These are phyloP conservation scores for Tylopilus subfusipes DNA, from an alignment of 768 basidiomycete species.

Conservation along the genomic window DNA sequence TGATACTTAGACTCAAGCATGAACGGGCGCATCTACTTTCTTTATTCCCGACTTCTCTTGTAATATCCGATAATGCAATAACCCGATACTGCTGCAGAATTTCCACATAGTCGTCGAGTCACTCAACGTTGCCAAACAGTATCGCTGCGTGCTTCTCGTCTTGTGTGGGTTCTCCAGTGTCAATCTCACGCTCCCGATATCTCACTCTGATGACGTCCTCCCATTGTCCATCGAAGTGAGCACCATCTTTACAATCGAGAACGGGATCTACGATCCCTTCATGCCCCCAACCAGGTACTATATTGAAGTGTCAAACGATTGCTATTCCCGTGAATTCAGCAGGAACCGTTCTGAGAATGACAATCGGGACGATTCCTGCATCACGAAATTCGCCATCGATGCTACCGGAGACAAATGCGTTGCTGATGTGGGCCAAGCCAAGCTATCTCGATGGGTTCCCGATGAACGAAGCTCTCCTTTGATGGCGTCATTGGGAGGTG, in stretches of 20 bases:
- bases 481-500: background rate
- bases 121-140: no score
- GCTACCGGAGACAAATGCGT: background rate
- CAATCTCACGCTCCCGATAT: background rate
- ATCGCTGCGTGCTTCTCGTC: no score
- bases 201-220: background rate
- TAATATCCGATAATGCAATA: background rate
- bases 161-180: constrained; percentile 1
- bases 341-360: background rate
- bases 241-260: background rate
- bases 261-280: background rate
- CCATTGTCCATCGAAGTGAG: background rate
- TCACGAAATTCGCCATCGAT: constrained; percentile 8
- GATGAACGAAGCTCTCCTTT: background rate
- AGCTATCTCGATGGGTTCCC: background rate
- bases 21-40: background rate
- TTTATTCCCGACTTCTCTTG: background rate
- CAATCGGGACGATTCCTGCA: no score
- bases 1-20: no score
- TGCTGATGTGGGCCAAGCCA: background rate
- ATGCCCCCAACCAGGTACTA: background rate
- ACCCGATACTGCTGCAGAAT: background rate
- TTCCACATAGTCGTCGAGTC: background rate
- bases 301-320: constrained; percentile 4
- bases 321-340: constrained; percentile 3